A percentile compares a stretch with the other conserved stretches of the same genome.
Conservation (phyloP, 257 asterid species). For the Gardenia jasminoides region DNA sequence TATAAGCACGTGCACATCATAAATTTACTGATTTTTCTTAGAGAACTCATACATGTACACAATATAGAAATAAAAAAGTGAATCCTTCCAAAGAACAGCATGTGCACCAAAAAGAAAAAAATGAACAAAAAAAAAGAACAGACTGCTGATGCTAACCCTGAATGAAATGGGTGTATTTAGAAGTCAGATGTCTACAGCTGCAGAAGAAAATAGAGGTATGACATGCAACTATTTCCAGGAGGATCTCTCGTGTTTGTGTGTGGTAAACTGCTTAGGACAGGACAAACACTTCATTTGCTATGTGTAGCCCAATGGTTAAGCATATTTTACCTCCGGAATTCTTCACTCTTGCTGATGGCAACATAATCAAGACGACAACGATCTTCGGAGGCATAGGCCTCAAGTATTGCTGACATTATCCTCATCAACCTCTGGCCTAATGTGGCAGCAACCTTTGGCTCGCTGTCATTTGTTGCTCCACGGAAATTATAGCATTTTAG, state of each 20-base stretch:
- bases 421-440: constrained; percentile 56
- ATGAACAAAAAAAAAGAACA: background rate
- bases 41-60: too few species aligned
- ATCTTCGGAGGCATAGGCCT: constrained; percentile 75
- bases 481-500: constrained; percentile 79
- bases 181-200: background rate
- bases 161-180: background rate
- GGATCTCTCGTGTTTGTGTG: too few species aligned
- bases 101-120: background rate
- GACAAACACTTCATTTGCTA: background rate
- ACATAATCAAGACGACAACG: constrained; percentile 58
- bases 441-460: constrained; percentile 54
- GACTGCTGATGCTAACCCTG: background rate
- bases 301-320: background rate
- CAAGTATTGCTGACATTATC: constrained; percentile 83
- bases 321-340: constrained; percentile 67
- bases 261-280: background rate
- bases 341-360: constrained; percentile 93
- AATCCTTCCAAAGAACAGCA: background rate
- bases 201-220: background rate
- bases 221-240: background rate
- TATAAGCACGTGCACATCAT: too few species aligned
- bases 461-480: constrained; percentile 60
- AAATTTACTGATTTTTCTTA: too few species aligned
- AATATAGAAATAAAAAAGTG: too few species aligned